Conservation (phyloP, 2,329 filamentous ascomycete genomes). For the Fusarium foetens region DNA sequence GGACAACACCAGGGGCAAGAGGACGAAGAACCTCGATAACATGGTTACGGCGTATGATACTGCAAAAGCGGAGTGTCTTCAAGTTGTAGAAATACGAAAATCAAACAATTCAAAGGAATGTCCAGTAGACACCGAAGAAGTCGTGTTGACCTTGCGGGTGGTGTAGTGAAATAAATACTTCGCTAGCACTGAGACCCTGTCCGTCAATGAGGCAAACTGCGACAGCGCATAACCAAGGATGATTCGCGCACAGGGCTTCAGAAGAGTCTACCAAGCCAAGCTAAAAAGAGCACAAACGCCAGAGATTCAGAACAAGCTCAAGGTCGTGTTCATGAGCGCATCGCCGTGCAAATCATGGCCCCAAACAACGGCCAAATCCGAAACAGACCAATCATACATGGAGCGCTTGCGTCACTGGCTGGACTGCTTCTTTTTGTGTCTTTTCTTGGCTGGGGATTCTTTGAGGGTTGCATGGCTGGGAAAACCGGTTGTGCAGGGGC, state of each 20-base stretch:
- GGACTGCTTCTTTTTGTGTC: constrained; percentile 6
- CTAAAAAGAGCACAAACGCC: constrained; percentile 9
- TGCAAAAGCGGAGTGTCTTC: constrained; percentile 1
- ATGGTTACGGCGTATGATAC: constrained; percentile 24
- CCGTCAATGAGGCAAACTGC: constrained; percentile 28
- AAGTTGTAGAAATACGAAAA: constrained; percentile 1
- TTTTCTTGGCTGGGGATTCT: constrained; percentile 13
- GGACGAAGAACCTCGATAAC: constrained; percentile 45
- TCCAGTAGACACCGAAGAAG: constrained; percentile 5
- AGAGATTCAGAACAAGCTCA: constrained; percentile 25
- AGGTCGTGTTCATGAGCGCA: constrained; percentile 29
- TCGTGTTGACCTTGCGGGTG: constrained; percentile 6
- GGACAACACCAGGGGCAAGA: constrained; percentile 52
- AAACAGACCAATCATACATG: constrained; percentile 10
- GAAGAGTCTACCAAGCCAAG: neutral
- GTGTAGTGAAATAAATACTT: constrained; percentile 29
- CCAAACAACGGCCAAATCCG: constrained; percentile 24
- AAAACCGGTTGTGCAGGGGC: constrained; percentile 36
- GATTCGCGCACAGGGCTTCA: constrained; percentile 20
- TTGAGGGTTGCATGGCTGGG: constrained; percentile 15
- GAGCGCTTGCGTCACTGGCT: constrained; percentile 37
- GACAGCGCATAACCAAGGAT: constrained; percentile 9
- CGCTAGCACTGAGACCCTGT: constrained; percentile 3
- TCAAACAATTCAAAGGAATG: constrained; percentile 11
- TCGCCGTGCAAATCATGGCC: constrained; percentile 40